phyloP scores from a whole-genome alignment of 2,329 filamentous ascomycete genomes.

The Aspergillus sp. region DNA sequence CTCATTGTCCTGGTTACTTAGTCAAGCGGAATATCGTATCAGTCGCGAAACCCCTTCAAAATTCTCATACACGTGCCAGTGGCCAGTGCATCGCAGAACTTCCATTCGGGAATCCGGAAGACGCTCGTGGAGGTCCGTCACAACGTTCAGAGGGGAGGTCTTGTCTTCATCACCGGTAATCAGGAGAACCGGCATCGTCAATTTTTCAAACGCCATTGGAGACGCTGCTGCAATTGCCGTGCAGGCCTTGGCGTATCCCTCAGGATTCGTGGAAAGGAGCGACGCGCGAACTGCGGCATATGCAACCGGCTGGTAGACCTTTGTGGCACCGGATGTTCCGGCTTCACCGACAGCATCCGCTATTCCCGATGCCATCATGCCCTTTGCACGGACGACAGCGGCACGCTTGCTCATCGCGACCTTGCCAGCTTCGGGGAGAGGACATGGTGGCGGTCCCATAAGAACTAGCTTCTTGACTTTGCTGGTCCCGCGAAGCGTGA shows the following conservation, averaged over 20 bases:
- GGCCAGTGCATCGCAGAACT: slow-evolving; percentile 37
- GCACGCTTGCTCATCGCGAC: slow-evolving; percentile 31
- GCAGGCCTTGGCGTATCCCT: slow-evolving; percentile 52
- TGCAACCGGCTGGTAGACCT: slow-evolving; percentile 34
- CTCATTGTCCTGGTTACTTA: neutral
- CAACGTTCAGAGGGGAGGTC: slow-evolving; percentile 17
- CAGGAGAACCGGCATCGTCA: slow-evolving; percentile 33
- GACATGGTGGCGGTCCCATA: slow-evolving; percentile 43
- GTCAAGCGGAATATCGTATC: slow-evolving; percentile 2
- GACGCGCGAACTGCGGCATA: slow-evolving; percentile 38
- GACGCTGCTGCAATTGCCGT: slow-evolving; percentile 41
- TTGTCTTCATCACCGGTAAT: slow-evolving; percentile 44
- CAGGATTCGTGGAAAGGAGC: slow-evolving; percentile 44
- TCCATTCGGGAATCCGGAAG: slow-evolving; percentile 13
- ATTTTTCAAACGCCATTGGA: slow-evolving; percentile 25
- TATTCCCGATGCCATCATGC: slow-evolving; percentile 36
- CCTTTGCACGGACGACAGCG: slow-evolving; percentile 35
- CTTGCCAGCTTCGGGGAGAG: slow-evolving; percentile 33
- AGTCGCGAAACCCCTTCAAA: slow-evolving; percentile 25
- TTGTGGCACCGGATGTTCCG: slow-evolving; percentile 33
- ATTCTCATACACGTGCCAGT: slow-evolving; percentile 50
- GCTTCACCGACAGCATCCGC: slow-evolving; percentile 33
- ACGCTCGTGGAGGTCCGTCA: neutral
- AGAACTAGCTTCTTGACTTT: slow-evolving; percentile 43
- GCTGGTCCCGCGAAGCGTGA: slow-evolving; percentile 35